phyloP scores from a whole-genome alignment of 306 rosid species.

The Abrus precatorius region DNA sequence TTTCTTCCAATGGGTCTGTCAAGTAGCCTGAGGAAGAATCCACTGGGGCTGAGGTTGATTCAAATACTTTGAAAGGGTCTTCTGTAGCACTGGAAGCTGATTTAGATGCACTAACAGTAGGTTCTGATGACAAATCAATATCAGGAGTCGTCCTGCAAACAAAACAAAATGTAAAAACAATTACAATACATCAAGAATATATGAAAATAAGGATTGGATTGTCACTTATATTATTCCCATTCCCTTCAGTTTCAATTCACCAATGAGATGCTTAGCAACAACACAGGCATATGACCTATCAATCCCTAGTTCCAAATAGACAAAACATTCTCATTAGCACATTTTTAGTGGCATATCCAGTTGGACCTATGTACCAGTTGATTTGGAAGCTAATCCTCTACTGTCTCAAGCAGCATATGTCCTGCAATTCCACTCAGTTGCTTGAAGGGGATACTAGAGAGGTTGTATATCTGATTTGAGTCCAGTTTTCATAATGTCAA shows the following conservation, averaged over 20 bases:
- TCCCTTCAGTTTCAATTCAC: conserved; percentile 6
- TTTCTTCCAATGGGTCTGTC: conserved; percentile 76
- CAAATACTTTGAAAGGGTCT: conserved; percentile 74
- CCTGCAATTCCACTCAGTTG: background rate
- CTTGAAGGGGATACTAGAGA: background rate
- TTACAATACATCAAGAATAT: conserved; percentile 40
- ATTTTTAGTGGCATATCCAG: background rate
- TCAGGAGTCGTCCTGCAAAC: conserved; percentile 74
- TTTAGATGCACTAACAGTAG: conserved; percentile 57
- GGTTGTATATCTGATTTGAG: too few relatives aligned
- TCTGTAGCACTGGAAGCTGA: conserved; percentile 61
- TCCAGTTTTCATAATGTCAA: background rate
- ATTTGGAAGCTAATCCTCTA: background rate
- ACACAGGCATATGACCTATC: conserved; percentile 12
- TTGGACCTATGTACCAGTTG: background rate
- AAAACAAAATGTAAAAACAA: conserved; percentile 43
- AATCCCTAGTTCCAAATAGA: conserved; percentile 30
- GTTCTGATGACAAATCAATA: conserved; percentile 69
- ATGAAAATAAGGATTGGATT: conserved; percentile 35
- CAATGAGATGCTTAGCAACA: conserved; percentile 38
- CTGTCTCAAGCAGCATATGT: background rate
- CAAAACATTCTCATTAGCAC: conserved; percentile 24
- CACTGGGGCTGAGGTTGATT: conserved; percentile 54
- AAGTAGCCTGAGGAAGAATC: conserved; percentile 60
- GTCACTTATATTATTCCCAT: conserved; percentile 27